phyloP scores from a whole-genome alignment of 768 basidiomycete species.

The Stropharia rugosoannulata region DNA sequence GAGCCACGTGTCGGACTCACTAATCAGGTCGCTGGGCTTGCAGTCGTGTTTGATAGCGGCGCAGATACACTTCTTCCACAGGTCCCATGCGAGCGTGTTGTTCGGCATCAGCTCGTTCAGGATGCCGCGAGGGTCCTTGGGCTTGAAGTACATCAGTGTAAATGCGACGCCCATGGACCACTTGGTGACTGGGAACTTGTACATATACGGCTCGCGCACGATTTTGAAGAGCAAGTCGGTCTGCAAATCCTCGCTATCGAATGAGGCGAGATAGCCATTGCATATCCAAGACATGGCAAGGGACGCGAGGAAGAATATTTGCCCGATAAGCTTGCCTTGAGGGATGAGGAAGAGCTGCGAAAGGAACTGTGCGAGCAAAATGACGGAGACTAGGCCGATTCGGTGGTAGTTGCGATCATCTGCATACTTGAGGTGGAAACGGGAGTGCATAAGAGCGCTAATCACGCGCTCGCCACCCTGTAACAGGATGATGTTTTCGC shows the following conservation, averaged over 20 bases:
- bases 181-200: conserved; percentile 2
- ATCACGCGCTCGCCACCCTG: conserved; percentile 12
- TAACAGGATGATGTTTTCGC: conserved; percentile 7
- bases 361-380: conserved; percentile 12
- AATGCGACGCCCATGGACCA: conserved; percentile 9
- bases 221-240: conserved; percentile 9
- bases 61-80: conserved; percentile 9
- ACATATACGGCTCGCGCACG: conserved; percentile 1
- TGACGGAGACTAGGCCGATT: conserved; percentile 11
- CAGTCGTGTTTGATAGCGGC: neutral
- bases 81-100: conserved; percentile 10
- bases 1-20: neutral
- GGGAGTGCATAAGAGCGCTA: conserved; percentile 2
- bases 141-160: conserved; percentile 1
- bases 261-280: conserved; percentile 13
- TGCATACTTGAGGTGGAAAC: conserved; percentile 3
- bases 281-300: conserved; percentile 14
- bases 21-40: neutral
- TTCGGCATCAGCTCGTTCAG: conserved; percentile 13
- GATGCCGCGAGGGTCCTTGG: conserved; percentile 1
- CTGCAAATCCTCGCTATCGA: conserved; percentile 2
- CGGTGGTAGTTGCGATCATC: conserved; percentile 4
- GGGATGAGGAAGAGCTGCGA: conserved; percentile 15
- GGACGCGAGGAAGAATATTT: conserved; percentile 14
- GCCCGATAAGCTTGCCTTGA: conserved; percentile 10